Percentiles rank a stretch among this genome's conserved stretches.
Evolutionary conservation across 257 asterid species (phyloP).

Genomic region (Linderniella brevidens): DNA sequence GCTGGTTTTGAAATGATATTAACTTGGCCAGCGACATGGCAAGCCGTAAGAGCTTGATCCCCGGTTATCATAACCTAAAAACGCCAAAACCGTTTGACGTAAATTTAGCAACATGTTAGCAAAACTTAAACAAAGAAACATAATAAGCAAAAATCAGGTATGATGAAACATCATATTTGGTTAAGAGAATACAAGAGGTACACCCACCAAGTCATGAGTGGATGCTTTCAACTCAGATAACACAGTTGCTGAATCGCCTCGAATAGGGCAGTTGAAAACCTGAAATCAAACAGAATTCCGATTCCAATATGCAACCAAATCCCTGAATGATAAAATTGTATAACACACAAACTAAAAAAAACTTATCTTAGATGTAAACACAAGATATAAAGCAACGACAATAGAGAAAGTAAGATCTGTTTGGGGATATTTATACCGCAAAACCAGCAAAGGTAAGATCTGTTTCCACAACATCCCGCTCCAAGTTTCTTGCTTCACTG

Average conservation of each 20-base stretch:
- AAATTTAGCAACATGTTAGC: background rate
- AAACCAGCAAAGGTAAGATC: constrained; percentile 90
- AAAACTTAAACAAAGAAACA: background rate
- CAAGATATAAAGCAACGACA: background rate
- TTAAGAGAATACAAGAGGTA: constrained; percentile 8
- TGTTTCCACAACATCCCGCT: constrained; percentile 68
- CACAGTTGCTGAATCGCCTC: constrained; percentile 80
- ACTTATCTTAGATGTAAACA: too few species aligned
- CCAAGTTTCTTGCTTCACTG: constrained; percentile 90
- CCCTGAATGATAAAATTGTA: too few species aligned
- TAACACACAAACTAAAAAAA: too few species aligned
- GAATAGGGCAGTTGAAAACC: constrained; percentile 95
- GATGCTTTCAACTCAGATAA: constrained; percentile 70
- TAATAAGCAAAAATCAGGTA: background rate
- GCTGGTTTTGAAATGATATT: constrained; percentile 81
- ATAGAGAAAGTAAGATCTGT: constrained; percentile 5
- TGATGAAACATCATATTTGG: background rate
- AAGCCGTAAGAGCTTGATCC: constrained; percentile 98
- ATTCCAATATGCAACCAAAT: too few species aligned
- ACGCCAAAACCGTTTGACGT: background rate
- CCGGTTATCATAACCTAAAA: constrained; percentile 92
- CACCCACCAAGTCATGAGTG: constrained; percentile 91
- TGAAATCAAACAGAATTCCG: constrained; percentile 16
- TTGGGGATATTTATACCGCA: constrained; percentile 43
- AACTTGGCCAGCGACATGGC: constrained; percentile 96